Evolutionary conservation across 2,329 filamentous ascomycete species (phyloP).

Genomic region (Colletotrichum sojae): DNA sequence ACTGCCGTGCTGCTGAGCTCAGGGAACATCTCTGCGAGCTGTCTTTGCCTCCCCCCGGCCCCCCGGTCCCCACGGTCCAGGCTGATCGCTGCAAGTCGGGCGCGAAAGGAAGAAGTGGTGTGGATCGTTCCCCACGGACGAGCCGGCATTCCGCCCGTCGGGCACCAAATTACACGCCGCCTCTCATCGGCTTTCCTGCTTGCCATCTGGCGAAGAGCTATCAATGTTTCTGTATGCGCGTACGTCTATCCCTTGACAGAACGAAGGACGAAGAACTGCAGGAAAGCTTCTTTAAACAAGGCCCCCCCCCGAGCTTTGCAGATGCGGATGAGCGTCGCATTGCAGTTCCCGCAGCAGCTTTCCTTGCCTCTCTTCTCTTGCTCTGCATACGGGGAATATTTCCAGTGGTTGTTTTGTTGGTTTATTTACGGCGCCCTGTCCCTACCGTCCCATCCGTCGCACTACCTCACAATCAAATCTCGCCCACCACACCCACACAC

Average conservation of each 20-base stretch:
- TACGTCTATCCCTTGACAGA: slow-evolving; percentile 1
- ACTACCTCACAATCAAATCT: background rate
- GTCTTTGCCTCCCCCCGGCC: background rate
- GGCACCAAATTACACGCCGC: slow-evolving; percentile 31
- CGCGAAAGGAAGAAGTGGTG: slow-evolving; percentile 22
- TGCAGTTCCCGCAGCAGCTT: slow-evolving; percentile 33
- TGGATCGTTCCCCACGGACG: slow-evolving; percentile 35
- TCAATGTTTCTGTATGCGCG: background rate
- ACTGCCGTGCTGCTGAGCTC: background rate
- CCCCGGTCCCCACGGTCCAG: slow-evolving; percentile 24
- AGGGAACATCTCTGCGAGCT: slow-evolving; percentile 16
- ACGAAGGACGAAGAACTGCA: no score
- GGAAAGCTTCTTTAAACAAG: slow-evolving; percentile 33
- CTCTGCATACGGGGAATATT: slow-evolving; percentile 1
- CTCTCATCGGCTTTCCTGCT: no score
- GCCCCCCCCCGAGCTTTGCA: no score
- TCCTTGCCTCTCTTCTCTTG: slow-evolving; percentile 24
- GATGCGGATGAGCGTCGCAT: slow-evolving; percentile 6
- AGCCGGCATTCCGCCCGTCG: slow-evolving; percentile 37
- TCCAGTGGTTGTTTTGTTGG: background rate
- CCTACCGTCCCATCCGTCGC: slow-evolving; percentile 28
- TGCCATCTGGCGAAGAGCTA: no score
- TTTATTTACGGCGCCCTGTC: slow-evolving; percentile 17
- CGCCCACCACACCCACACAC: background rate
- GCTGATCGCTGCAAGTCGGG: slow-evolving; percentile 40